Base-by-base conservation (phyloP, 2,329 filamentous ascomycete genomes). In the Sordariomycetes sp. region DNA sequence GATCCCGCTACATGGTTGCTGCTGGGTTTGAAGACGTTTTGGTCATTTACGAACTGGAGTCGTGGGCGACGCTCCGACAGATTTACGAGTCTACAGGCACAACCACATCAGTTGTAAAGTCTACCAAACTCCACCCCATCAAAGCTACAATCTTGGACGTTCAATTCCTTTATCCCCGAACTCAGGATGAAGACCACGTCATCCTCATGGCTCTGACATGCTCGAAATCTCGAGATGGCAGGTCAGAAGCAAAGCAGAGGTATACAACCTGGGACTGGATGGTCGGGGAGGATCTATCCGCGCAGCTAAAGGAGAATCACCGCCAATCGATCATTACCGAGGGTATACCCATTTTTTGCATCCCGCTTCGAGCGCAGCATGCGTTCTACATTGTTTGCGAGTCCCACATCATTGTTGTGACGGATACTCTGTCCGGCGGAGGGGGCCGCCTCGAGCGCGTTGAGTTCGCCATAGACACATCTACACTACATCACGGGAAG, bases 121-220 rank as follows among this genome's bases (percentile, higher is more conserved):
- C 53, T 1, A 53, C 46, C 25, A 49, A 57, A 14, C 48, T 63
- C 14, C 63, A 68, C 8, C 43, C 55, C 8, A 63, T 86, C 7
- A 71, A 78, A 7, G 87, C 85, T 1, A 67, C 79, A n/a, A 85
- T 96, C 36, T 68, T 90, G 46, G 83, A 86, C 45, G 79, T 95
- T 67, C 82, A 87, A 16, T 98, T 96, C 43, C 66, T 98, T 3
- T 76, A 82, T 39, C 84, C 87, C 7, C 68, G 69, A 8, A 58
- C 70, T 1, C 70, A 75, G 34, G 79, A 88, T 39, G 68, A 75
- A 8, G 66, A 79, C 35, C 78, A 79, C 45, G 73, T 93, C 28
- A 79, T 93, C n/a, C 66, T 96, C 4, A 62, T 94, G 9, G 60
- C 94, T 27, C 68, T 81, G 14, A 47, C 75, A 12, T 56, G 69